A percentile compares a stretch with the other conserved stretches of the same genome.
Evolutionary conservation across 805 yeast species (phyloP).

Genomic region (Lipomyces lipofer): DNA sequence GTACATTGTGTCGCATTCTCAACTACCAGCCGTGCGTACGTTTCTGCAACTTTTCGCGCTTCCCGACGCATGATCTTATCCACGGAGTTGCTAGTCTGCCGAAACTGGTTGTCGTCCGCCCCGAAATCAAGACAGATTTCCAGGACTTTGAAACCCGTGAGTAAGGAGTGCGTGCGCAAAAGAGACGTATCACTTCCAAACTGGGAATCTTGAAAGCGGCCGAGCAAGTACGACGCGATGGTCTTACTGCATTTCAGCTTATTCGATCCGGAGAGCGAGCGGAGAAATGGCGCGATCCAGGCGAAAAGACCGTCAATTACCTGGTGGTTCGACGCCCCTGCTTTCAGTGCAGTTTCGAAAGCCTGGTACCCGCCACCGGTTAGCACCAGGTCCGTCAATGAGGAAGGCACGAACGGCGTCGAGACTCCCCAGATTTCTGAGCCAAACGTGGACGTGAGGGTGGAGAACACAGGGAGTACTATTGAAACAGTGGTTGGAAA

Average conservation of each 20-base stretch:
- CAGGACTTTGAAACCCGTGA: conserved; percentile 11
- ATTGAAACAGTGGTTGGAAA: conserved; percentile 49
- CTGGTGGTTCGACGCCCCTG: conserved; percentile 21
- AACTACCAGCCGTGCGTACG: conserved; percentile 42
- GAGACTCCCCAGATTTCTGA: conserved; percentile 56
- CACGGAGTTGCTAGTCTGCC: conserved; percentile 17
- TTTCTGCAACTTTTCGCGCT: conserved; percentile 51
- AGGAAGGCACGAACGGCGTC: conserved; percentile 55
- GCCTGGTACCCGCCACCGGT: conserved; percentile 33
- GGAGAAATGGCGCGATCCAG: conserved; percentile 24
- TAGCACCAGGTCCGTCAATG: conserved; percentile 60
- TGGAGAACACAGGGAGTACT: conserved; percentile 53
- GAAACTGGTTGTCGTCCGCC: background rate
- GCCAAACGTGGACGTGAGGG: conserved; percentile 48
- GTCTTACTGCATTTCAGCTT: conserved; percentile 18
- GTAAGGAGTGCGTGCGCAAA: conserved; percentile 1
- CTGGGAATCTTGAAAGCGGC: conserved; percentile 13
- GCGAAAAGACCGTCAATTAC: conserved; percentile 16
- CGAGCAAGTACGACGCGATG: conserved; percentile 7
- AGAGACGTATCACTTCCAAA: conserved; percentile 2
- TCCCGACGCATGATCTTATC: conserved; percentile 38
- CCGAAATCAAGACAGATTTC: conserved; percentile 8
- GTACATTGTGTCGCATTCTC: conserved; percentile 25
- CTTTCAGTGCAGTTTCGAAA: conserved; percentile 36
- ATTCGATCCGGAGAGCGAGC: conserved; percentile 16